Conservation (phyloP, 2,329 filamentous ascomycete genomes). For the Fusarium sp. region DNA sequence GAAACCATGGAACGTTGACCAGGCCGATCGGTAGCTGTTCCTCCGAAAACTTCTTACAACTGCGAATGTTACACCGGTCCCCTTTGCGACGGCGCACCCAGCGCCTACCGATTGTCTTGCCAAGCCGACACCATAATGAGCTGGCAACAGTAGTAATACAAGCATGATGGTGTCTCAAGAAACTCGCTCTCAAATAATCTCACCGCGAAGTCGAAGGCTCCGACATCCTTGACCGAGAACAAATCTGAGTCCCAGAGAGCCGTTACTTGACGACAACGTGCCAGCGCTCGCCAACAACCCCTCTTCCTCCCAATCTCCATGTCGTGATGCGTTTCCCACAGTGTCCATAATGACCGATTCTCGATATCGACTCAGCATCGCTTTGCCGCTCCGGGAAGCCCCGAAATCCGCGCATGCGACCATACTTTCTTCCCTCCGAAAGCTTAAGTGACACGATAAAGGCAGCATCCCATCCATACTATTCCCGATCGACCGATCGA, state of each 20-base stretch:
- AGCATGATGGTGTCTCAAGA: background rate
- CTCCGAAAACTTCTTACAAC: background rate
- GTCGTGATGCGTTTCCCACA: background rate
- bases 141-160: background rate
- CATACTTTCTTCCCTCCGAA: background rate
- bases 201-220: background rate
- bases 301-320: background rate
- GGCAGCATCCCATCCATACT: background rate
- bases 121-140: too few relatives aligned
- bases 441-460: background rate
- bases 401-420: background rate
- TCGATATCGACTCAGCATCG: too few relatives aligned
- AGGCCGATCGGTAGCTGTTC: background rate
- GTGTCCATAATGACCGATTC: background rate
- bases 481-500: background rate
- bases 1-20: background rate
- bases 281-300: background rate
- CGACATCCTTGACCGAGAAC: background rate
- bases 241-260: background rate
- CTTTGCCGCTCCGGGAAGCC: background rate
- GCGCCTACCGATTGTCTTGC: too few relatives aligned
- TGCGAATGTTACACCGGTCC: background rate
- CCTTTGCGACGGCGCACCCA: background rate
- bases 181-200: too few relatives aligned
- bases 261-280: background rate